Base-by-base conservation (phyloP, 768 basidiomycete species). In the Rhizopogon rudus region DNA sequence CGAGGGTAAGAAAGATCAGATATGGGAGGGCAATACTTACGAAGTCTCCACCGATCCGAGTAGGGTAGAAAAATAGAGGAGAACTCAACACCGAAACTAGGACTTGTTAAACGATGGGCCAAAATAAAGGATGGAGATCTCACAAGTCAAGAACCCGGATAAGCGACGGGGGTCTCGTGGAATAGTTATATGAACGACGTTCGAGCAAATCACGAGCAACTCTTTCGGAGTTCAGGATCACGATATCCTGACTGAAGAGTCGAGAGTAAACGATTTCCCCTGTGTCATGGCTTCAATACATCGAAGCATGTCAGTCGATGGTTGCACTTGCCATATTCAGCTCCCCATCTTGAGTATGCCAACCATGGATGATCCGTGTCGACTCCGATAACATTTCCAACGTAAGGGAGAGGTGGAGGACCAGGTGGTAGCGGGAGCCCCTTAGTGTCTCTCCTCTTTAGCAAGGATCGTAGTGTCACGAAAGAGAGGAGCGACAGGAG, bases 1-100 rank as follows among this genome's bases (percentile, higher is more conserved):
- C 16, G 16, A 13, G 6, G 1, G 51, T n/a, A 12, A 51, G n/a
- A 4, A 7, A 7, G 20, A n/a, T 51, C 31, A 12, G 7, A 29
- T 1, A 37, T n/a, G 14, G 22, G 13, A 6, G 33, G 25, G 25
- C 13, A n/a, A 4, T 7, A 51, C 52, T 39, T 2, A 54, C 66
- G 67, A 17, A 63, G 59, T 2, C 65, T 63, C 68, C 69, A 70
- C 5, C 55, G 49, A 37, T 63, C 62, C 12, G 69, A 65, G 39
- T 69, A 69, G 3, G 61, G 63, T n/a, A 70, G 28, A 35, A 65
- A 61, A 39, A 60, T 51, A 10, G 61, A 63, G 2, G 57, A 57
- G 52, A 68, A 71, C 14, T 61, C 64, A 8, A 45, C 46, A 20
- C 64, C 65, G 22, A 68, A 51, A 28, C 68, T 69, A 29, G 44